These are phyloP conservation scores for Penicillium pulvis DNA, from an alignment of 495 filamentous ascomycete genomes.

Conservation along the genomic window DNA sequence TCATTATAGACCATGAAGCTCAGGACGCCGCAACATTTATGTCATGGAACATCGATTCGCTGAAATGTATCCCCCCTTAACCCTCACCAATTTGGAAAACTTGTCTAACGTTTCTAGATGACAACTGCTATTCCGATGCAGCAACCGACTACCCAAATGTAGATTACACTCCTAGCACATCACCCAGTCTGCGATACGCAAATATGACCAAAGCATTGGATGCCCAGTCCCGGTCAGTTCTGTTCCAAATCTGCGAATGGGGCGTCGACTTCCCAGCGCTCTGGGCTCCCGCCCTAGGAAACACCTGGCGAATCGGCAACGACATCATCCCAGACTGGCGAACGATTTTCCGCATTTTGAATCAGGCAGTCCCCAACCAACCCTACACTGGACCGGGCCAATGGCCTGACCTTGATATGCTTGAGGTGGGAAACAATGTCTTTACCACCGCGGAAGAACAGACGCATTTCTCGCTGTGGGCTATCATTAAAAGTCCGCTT, in stretches of 20 bases:
- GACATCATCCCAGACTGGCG: slow-evolving; percentile 58
- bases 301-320: slow-evolving; percentile 56
- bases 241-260: slow-evolving; percentile 58
- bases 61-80: slow-evolving; percentile 38
- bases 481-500: slow-evolving; percentile 57
- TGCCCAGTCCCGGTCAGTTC: slow-evolving; percentile 32
- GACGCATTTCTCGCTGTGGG: slow-evolving; percentile 61
- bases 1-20: slow-evolving; percentile 39
- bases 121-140: slow-evolving; percentile 54
- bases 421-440: slow-evolving; percentile 46
- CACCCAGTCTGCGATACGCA: slow-evolving; percentile 30
- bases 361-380: slow-evolving; percentile 48
- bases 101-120: slow-evolving; percentile 29
- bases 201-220: slow-evolving; percentile 36
- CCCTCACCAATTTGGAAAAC: neutral
- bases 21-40: slow-evolving; percentile 48
- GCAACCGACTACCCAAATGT: slow-evolving; percentile 37
- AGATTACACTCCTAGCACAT: slow-evolving; percentile 41
- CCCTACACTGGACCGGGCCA: slow-evolving; percentile 41
- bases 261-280: slow-evolving; percentile 50
- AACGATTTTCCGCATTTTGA: slow-evolving; percentile 50
- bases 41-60: slow-evolving; percentile 45
- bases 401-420: slow-evolving; percentile 60
- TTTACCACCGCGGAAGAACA: slow-evolving; percentile 44
- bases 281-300: slow-evolving; percentile 50